Conservation (phyloP, 257 asterid species). For the Hygrophila difformis region DNA sequence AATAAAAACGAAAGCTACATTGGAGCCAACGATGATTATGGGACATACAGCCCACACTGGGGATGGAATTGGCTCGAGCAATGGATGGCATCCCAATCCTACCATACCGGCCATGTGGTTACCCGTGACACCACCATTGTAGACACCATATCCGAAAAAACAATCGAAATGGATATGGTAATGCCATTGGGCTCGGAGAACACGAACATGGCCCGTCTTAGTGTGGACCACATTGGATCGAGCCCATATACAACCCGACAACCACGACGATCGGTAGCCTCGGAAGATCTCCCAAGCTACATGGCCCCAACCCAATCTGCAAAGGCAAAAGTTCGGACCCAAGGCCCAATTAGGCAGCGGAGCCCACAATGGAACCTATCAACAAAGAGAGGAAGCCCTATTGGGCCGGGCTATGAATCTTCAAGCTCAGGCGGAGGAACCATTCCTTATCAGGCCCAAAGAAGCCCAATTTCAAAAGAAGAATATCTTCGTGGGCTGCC, state of each 20-base stretch:
- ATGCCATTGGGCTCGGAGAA: conserved; percentile 30
- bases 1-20: conserved; percentile 17
- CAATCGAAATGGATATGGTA: conserved; percentile 54
- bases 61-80: conserved; percentile 90
- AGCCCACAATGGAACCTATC: conserved; percentile 51
- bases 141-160: conserved; percentile 49
- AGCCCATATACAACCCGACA: conserved; percentile 39
- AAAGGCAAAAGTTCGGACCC: conserved; percentile 58
- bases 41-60: conserved; percentile 41
- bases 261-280: conserved; percentile 18
- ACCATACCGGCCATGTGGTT: conserved; percentile 21
- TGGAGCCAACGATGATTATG: conserved; percentile 18
- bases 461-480: conserved; percentile 65
- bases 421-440: conserved; percentile 57
- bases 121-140: conserved; percentile 33
- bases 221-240: conserved; percentile 21
- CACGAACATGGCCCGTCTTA: conserved; percentile 22
- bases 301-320: conserved; percentile 92
- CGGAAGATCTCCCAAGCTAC: conserved; percentile 48
- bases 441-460: conserved; percentile 31
- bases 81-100: conserved; percentile 84
- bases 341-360: conserved; percentile 32
- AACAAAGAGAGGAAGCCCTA: conserved; percentile 27
- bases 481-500: conserved; percentile 17
- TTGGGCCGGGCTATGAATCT: conserved; percentile 36